Conservation (phyloP, 768 basidiomycete genomes). For the Podaxis sp. region DNA sequence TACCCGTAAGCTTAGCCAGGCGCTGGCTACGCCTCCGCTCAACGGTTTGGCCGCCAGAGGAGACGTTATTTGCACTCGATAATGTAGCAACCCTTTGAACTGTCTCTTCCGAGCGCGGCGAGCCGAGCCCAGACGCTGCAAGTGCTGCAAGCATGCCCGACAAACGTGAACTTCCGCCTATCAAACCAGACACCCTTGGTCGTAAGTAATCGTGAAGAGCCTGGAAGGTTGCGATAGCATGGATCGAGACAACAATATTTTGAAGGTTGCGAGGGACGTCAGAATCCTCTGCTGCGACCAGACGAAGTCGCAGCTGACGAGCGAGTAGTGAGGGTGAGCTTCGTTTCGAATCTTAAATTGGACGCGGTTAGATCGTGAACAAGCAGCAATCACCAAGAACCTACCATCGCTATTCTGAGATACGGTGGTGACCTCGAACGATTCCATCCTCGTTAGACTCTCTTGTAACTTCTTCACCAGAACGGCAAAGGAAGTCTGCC, state of each 20-base stretch:
- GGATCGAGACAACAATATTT: conserved; percentile 94
- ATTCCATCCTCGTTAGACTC: conserved; percentile 90
- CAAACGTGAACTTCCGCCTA: conserved; percentile 60
- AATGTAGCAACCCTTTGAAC: conserved; percentile 21
- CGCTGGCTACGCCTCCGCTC: conserved; percentile 78
- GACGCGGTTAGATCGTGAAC: background rate
- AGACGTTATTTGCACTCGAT: conserved; percentile 21
- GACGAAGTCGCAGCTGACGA: conserved; percentile 82
- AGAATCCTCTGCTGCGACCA: conserved; percentile 86
- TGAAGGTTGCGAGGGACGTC: conserved; percentile 84
- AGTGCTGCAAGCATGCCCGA: conserved; percentile 91
- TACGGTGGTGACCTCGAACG: conserved; percentile 91
- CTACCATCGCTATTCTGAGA: conserved; percentile 77
- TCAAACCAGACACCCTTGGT: conserved; percentile 76
- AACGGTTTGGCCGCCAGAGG: conserved; percentile 31
- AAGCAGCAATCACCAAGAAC: conserved; percentile 16
- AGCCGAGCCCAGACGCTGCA: conserved; percentile 68
- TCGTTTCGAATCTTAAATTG: conserved; percentile 71
- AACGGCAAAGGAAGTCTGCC: conserved; percentile 60
- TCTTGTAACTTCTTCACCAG: conserved; percentile 97
- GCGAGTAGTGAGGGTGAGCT: conserved; percentile 90
- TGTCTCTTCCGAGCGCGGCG: conserved; percentile 37
- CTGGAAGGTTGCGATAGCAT: conserved; percentile 97
- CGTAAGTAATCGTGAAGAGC: conserved; percentile 95
- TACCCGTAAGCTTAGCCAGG: conserved; percentile 56